Percentiles rank a stretch among this genome's conserved stretches.
These are phyloP conservation scores for Isabelozyma heimii DNA, from an alignment of 805 yeast genomes.

Conservation along the genomic window DNA sequence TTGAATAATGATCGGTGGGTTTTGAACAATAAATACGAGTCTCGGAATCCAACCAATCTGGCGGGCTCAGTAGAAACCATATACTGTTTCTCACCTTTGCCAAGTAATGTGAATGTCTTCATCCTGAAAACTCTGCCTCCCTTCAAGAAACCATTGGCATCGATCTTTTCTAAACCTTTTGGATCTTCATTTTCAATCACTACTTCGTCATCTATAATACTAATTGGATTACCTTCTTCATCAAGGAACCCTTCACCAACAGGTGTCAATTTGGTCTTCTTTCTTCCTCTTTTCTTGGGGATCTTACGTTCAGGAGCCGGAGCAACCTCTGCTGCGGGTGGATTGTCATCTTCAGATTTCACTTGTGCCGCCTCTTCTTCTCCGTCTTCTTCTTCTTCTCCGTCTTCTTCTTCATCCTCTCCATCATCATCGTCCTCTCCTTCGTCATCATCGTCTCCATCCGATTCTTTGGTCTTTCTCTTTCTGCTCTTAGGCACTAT, in stretches of 20 bases:
- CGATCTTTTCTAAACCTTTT: constrained; percentile 74
- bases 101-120: constrained; percentile 61
- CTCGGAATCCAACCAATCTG: constrained; percentile 89
- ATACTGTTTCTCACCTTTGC: constrained; percentile 68
- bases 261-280: constrained; percentile 35
- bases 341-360: constrained; percentile 11
- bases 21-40: constrained; percentile 84
- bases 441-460: constrained; percentile 25
- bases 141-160: constrained; percentile 58
- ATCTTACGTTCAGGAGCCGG: constrained; percentile 10
- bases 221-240: constrained; percentile 65
- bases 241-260: constrained; percentile 49
- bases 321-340: constrained; percentile 11
- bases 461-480: constrained; percentile 15
- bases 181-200: constrained; percentile 68
- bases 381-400: constrained; percentile 21
- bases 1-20: constrained; percentile 77
- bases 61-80: constrained; percentile 98
- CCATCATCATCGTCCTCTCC: constrained; percentile 11
- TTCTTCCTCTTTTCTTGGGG: constrained; percentile 43
- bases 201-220: constrained; percentile 72
- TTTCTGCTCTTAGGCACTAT: constrained; percentile 1
- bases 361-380: constrained; percentile 9
- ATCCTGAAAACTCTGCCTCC: constrained; percentile 77
- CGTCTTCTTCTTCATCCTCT: constrained; percentile 20